These are phyloP conservation scores for Pascua sp. DNA, from an alignment of 1,284 basidiomycete genomes.

Conservation along the genomic window DNA sequence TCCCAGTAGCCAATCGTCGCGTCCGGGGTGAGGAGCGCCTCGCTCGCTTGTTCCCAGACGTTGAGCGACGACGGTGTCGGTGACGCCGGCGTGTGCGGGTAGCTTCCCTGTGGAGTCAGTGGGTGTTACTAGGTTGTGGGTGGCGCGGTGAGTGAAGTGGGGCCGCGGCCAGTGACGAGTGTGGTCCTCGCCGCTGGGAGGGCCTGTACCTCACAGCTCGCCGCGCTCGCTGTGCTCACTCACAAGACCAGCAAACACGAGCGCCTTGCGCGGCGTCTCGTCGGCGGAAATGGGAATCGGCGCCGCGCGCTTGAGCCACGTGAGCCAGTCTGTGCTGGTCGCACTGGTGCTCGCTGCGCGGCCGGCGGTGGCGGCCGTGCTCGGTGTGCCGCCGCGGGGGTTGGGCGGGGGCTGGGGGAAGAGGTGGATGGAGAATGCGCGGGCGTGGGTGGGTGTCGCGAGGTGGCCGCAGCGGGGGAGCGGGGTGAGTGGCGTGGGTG, in stretches of 20 bases:
- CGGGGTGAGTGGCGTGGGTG: neutral
- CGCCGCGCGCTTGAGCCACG: constrained; percentile 32
- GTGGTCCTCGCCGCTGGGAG: neutral
- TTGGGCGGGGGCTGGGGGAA: constrained; percentile 25
- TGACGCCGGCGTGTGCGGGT: constrained; percentile 45
- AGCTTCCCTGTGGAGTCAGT: constrained; percentile 40
- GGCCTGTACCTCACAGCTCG: too few species aligned
- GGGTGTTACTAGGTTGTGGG: neutral
- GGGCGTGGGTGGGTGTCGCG: neutral
- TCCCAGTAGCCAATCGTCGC: constrained; percentile 43
- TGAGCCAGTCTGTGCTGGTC: constrained; percentile 36
- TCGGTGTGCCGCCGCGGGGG: constrained; percentile 10
- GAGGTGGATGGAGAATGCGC: constrained; percentile 16
- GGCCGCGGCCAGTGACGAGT: too few species aligned
- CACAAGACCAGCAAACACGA: constrained; percentile 47
- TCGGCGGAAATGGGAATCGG: constrained; percentile 14
- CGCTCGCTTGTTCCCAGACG: constrained; percentile 46
- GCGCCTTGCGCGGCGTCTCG: constrained; percentile 22
- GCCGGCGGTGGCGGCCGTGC: neutral
- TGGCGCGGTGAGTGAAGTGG: neutral
- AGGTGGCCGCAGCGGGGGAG: constrained; percentile 7
- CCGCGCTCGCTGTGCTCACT: constrained; percentile 13
- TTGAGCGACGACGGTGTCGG: constrained; percentile 42
- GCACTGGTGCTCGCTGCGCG: constrained; percentile 32
- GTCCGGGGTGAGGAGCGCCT: constrained; percentile 43